These are phyloP conservation scores for Huiozyma sinensis DNA, from an alignment of 805 yeast species.

Conservation along the genomic window DNA sequence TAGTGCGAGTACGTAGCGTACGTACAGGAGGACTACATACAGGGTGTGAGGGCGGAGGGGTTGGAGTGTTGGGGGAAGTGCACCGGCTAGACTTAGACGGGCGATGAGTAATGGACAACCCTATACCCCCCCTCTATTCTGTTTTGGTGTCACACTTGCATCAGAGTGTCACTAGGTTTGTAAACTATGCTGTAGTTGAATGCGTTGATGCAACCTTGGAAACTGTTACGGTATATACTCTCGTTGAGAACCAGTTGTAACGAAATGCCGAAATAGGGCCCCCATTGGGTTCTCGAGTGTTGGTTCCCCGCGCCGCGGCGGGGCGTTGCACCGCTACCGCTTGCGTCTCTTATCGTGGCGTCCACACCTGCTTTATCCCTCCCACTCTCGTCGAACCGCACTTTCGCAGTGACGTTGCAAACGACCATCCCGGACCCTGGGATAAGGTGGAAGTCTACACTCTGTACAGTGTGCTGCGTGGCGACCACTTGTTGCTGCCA, in stretches of 20 bases:
- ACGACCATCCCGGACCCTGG: conserved; percentile 52
- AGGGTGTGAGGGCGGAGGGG: no score
- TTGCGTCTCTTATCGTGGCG: conserved; percentile 34
- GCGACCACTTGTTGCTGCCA: conserved; percentile 28
- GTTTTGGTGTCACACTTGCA: conserved; percentile 1
- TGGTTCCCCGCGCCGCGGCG: conserved; percentile 5
- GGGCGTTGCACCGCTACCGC: conserved; percentile 6
- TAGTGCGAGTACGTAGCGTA: no score
- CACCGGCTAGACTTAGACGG: no score
- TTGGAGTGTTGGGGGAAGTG: no score
- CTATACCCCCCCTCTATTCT: no score
- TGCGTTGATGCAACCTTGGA: conserved; percentile 36
- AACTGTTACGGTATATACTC: conserved; percentile 27
- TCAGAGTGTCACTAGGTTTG: conserved; percentile 30
- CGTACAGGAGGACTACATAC: no score
- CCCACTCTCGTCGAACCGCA: conserved; percentile 69
- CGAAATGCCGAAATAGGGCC: conserved; percentile 61
- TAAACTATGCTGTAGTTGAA: conserved; percentile 59
- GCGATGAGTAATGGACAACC: no score
- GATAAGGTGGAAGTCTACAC: conserved; percentile 55
- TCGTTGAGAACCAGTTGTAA: conserved; percentile 49
- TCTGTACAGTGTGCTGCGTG: conserved; percentile 53
- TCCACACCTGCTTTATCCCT: conserved; percentile 53
- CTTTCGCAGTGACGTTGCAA: conserved; percentile 44
- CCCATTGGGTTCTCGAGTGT: conserved; percentile 45